Conservation (phyloP, 768 basidiomycete species). For the Boletus pseudopeckii region DNA sequence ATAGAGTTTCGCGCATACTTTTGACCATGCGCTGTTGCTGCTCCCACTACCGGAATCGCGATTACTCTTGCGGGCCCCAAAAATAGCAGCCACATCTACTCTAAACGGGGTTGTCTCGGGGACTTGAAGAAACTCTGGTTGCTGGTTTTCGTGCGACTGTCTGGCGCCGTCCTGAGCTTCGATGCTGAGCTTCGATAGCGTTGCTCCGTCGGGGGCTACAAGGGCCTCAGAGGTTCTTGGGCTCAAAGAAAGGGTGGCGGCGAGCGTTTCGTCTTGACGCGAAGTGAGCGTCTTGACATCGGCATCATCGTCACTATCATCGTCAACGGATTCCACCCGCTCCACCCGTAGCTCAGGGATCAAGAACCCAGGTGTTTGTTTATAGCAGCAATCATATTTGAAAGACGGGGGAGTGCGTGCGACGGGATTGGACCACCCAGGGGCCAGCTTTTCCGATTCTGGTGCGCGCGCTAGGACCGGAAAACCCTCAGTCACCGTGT, state of each 20-base stretch:
- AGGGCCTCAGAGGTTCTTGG: conserved; percentile 40
- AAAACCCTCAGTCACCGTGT: conserved; percentile 18
- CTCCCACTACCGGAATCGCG: conserved; percentile 24
- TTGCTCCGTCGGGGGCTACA: background rate
- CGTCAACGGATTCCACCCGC: conserved; percentile 13
- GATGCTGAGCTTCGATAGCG: conserved; percentile 1
- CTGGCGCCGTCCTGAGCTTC: conserved; percentile 5
- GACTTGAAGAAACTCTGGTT: conserved; percentile 33
- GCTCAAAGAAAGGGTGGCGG: conserved; percentile 43
- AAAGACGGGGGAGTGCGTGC: conserved; percentile 15
- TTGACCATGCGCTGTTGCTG: conserved; percentile 30
- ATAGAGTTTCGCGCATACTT: conserved; percentile 29
- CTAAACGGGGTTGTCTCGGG: conserved; percentile 46
- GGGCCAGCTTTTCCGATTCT: conserved; percentile 34
- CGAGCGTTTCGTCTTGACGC: conserved; percentile 34
- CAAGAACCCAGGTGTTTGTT: conserved; percentile 11
- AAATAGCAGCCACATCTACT: conserved; percentile 37
- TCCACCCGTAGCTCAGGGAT: conserved; percentile 22
- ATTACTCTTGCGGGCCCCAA: conserved; percentile 15
- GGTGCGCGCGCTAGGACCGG: conserved; percentile 16
- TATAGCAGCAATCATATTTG: conserved; percentile 1
- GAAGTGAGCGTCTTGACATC: conserved; percentile 32
- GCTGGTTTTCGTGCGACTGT: conserved; percentile 1
- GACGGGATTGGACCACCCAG: conserved; percentile 30
- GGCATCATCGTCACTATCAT: conserved; percentile 23